Conservation (phyloP, 2,329 filamentous ascomycete genomes). For the Reticulascus tulasneorum region DNA sequence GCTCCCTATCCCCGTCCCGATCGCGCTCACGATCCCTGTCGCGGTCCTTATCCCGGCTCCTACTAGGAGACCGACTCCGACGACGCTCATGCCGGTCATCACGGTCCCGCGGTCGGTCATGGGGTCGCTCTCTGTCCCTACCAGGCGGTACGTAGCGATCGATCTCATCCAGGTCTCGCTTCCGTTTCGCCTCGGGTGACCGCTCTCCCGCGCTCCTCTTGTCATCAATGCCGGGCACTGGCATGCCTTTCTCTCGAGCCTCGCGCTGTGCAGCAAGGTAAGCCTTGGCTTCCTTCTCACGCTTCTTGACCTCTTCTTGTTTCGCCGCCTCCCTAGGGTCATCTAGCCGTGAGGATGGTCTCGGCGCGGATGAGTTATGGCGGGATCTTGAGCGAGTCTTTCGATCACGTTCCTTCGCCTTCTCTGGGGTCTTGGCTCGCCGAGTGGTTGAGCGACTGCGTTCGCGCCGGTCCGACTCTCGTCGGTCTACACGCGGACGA, state of each 20-base stretch:
- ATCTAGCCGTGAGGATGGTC: conserved; percentile 10
- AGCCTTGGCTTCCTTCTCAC: conserved; percentile 60
- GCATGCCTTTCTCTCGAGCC: conserved; percentile 55
- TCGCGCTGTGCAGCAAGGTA: conserved; percentile 60
- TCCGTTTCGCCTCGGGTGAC: conserved; percentile 38
- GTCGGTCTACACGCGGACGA: conserved; percentile 13
- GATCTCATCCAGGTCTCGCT: conserved; percentile 32
- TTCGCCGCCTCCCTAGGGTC: conserved; percentile 55
- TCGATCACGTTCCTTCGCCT: conserved; percentile 26
- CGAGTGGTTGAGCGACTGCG: conserved; percentile 12
- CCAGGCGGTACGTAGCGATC: conserved; percentile 46
- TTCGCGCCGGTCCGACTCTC: conserved; percentile 14
- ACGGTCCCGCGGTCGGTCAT: conserved; percentile 21
- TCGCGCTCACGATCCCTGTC: conserved; percentile 27
- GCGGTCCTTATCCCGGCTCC: conserved; percentile 28
- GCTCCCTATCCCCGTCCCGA: conserved; percentile 19
- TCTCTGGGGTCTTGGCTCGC: conserved; percentile 19
- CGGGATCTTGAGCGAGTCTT: conserved; percentile 42
- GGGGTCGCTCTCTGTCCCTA: conserved; percentile 26
- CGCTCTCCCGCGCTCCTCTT: conserved; percentile 35
- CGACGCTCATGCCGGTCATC: conserved; percentile 27
- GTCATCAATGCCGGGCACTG: conserved; percentile 55
- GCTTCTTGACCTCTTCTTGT: conserved; percentile 56
- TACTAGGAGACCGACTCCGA: conserved; percentile 30
- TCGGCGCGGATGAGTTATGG: conserved; percentile 21